Evolutionary conservation across 306 rosid genomes (phyloP).

Genomic region (Psophocarpus tetragonolobus): DNA sequence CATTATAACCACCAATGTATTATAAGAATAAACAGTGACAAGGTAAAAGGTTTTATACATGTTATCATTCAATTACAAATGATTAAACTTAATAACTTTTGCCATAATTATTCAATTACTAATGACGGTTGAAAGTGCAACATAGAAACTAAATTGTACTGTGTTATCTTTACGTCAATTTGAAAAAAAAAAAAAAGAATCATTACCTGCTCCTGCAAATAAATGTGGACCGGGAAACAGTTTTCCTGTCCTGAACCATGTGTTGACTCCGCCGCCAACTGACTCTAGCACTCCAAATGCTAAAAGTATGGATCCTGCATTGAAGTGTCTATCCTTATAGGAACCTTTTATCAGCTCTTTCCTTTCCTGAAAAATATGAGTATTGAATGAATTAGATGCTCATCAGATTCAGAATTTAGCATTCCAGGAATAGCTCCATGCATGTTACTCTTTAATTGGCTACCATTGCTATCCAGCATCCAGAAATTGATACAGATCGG

Average conservation of each 20-base stretch:
- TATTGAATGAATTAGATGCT: conserved; percentile 30
- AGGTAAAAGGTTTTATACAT: too few species aligned
- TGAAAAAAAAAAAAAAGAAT: too few species aligned
- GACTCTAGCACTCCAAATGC: conserved; percentile 89
- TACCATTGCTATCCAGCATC: conserved; percentile 5
- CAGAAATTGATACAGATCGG: not conserved
- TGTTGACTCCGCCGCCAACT: conserved; percentile 81
- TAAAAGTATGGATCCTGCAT: conserved; percentile 79
- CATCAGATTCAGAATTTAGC: conserved; percentile 8
- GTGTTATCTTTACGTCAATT: not conserved
- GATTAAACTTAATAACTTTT: not conserved
- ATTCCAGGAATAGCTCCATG: not conserved
- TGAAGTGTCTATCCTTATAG: conserved; percentile 80
- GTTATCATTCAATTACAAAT: not conserved
- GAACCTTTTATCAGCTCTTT: conserved; percentile 89
- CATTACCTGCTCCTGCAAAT: conserved; percentile 97
- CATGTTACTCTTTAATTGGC: not conserved
- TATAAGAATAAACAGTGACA: not conserved
- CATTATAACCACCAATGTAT: not conserved
- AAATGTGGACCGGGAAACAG: conserved; percentile 94
- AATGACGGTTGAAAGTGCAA: not conserved
- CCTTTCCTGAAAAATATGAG: conserved; percentile 77
- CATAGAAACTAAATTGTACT: not conserved
- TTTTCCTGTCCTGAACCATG: conserved; percentile 90
- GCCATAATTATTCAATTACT: not conserved